Base-by-base conservation (phyloP, 2,329 filamentous ascomycete genomes). In the Alternaria sp. region DNA sequence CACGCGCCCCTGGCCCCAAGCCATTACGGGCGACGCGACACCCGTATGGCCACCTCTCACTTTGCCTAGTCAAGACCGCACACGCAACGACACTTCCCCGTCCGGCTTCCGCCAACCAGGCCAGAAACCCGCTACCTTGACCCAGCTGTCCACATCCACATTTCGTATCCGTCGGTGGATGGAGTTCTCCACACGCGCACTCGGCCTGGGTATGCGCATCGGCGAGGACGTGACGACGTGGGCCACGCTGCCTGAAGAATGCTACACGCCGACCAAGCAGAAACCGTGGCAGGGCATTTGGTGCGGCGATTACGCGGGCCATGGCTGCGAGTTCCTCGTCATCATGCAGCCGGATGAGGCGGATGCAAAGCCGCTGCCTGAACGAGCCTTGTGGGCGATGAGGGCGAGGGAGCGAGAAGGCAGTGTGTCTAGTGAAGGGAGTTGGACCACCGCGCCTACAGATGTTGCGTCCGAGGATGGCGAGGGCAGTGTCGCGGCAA, bases 261-360 rank as follows among this genome's bases (percentile, higher is more conserved):
- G 90, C n/a, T 97, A 97, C 75, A 95, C 89, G 0, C 93, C 94
- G 0, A 97, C 93, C 0, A 76, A 81, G 10, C 84, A 89, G 56
- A 94, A 93, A 74, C 94, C 93, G 0, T 97, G 90, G 83, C 89
- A 93, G 64, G 94, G 94, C 0, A 92, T 99, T 30, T 98, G 92
- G 91, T 90, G 93, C 16, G 94, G 94, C 0, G 94, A 97, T 75
- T 97, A 97, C 72, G 90, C 89, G 27, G 89, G 87, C 0, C 94
- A 98, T 70, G 93, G 94, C 1, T 94, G 91, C 76, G 94, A 98
- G 77, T 97, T 97, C 57, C 74, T 98, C 5, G 82, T 96, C 12
- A 82, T 98, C 46, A 83, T 93, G 68, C 95, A 99, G 73, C 88
- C 89, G 0, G 89, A 90, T 52, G 76, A 83, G 40, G 74, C 7